Percentiles rank a stretch among this genome's conserved stretches.
These are phyloP conservation scores for Bondarzewia mesenterica DNA, from an alignment of 1,284 basidiomycete species.

Conservation along the genomic window DNA sequence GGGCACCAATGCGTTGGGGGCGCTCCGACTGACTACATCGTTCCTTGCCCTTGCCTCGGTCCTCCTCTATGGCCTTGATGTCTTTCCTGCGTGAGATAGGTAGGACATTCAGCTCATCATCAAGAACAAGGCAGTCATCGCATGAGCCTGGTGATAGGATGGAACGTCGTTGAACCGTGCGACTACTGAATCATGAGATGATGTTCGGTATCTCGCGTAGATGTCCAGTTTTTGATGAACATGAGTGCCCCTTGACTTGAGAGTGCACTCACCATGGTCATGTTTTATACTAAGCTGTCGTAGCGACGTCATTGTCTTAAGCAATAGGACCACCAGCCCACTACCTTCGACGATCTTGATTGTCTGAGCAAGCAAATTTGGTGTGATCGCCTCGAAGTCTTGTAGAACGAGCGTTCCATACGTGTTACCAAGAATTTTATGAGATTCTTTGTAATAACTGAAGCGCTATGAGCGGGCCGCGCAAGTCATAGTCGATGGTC, in stretches of 20 bases:
- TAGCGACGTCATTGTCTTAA: slow-evolving; percentile 94
- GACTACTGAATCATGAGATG: slow-evolving; percentile 85
- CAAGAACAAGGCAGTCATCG: slow-evolving; percentile 86
- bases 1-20: slow-evolving; percentile 59
- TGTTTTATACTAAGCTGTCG: slow-evolving; percentile 90
- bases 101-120: slow-evolving; percentile 97
- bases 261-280: slow-evolving; percentile 80
- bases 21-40: slow-evolving; percentile 70
- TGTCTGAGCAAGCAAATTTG: slow-evolving; percentile 93
- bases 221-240: slow-evolving; percentile 59
- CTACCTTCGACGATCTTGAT: slow-evolving; percentile 99
- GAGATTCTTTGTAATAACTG: slow-evolving; percentile 88
- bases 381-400: slow-evolving; percentile 98
- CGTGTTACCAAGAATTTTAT: slow-evolving; percentile 95
- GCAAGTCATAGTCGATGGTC: too few species aligned
- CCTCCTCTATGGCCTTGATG: slow-evolving; percentile 67
- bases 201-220: slow-evolving; percentile 87
- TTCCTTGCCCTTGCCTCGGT: slow-evolving; percentile 42
- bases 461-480: neutral
- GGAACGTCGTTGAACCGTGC: slow-evolving; percentile 97
- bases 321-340: slow-evolving; percentile 83
- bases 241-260: neutral
- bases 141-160: slow-evolving; percentile 90
- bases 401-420: slow-evolving; percentile 97
- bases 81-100: slow-evolving; percentile 97